These are phyloP conservation scores for Penicillium canariense DNA, from an alignment of 495 filamentous ascomycete species.

Conservation along the genomic window DNA sequence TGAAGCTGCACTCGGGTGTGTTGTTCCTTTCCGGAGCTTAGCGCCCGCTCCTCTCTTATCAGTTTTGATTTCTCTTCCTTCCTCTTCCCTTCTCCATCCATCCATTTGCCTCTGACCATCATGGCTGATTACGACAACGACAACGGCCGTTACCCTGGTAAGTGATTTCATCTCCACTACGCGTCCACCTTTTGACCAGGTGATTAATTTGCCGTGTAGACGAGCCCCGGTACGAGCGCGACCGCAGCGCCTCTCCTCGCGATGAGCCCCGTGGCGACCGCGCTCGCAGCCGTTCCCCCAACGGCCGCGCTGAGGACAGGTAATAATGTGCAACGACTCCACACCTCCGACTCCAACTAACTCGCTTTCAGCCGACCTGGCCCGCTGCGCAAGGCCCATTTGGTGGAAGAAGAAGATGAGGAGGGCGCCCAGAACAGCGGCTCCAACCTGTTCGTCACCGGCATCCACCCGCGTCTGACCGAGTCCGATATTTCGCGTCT, in stretches of 20 bases:
- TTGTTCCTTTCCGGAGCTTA: slow-evolving; percentile 26
- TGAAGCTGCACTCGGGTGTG: slow-evolving; percentile 18
- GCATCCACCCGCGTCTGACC: slow-evolving; percentile 90
- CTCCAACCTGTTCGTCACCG: slow-evolving; percentile 98
- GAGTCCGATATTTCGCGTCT: slow-evolving; percentile 90
- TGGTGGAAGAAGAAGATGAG: slow-evolving; percentile 64
- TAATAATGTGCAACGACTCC: slow-evolving; percentile 44
- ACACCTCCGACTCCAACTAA: background rate
- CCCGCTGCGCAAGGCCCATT: slow-evolving; percentile 41
- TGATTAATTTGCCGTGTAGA: slow-evolving; percentile 43
- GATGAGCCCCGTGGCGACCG: slow-evolving; percentile 68
- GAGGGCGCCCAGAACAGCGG: slow-evolving; percentile 84
- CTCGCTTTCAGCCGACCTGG: slow-evolving; percentile 11
- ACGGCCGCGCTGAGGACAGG: slow-evolving; percentile 67
- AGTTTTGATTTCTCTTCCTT: slow-evolving; percentile 24
- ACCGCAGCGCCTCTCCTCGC: slow-evolving; percentile 92
- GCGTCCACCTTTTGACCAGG: slow-evolving; percentile 3
- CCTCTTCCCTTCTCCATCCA: slow-evolving; percentile 19
- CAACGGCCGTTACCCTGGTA: slow-evolving; percentile 83
- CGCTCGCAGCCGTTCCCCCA: slow-evolving; percentile 74
- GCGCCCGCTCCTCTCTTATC: slow-evolving; percentile 24
- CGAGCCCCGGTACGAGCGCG: slow-evolving; percentile 79
- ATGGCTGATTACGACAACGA: slow-evolving; percentile 80
- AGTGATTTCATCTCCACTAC: slow-evolving; percentile 31
- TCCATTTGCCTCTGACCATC: slow-evolving; percentile 21